Conservation (phyloP, 2,329 filamentous ascomycete species). For the Hypomyces rosellus region DNA sequence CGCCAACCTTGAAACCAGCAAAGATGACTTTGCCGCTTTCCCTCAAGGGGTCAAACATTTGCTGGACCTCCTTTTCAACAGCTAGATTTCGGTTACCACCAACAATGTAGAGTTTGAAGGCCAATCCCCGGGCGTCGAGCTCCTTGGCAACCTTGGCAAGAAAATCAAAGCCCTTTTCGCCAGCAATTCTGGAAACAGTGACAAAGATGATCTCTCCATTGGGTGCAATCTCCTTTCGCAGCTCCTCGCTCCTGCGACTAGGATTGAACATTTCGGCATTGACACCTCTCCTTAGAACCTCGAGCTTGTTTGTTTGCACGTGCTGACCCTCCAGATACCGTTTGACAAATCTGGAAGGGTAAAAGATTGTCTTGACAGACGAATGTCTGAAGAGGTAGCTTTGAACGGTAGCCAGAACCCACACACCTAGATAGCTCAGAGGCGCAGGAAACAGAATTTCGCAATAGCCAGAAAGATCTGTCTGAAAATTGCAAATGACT, state of each 20-base stretch:
- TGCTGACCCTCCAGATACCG: constrained; percentile 53
- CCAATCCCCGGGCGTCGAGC: constrained; percentile 48
- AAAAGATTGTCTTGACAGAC: constrained; percentile 61
- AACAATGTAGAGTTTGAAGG: constrained; percentile 60
- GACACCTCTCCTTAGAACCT: constrained; percentile 58
- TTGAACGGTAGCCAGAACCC: constrained; percentile 56
- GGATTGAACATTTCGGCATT: constrained; percentile 58
- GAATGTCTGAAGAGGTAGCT: constrained; percentile 58
- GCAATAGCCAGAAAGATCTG: constrained; percentile 63
- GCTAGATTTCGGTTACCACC: constrained; percentile 60
- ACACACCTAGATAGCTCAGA: constrained; percentile 55
- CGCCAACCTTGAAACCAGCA: constrained; percentile 57
- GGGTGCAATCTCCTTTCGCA: constrained; percentile 51
- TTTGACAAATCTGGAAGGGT: constrained; percentile 58
- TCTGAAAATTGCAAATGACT: constrained; percentile 65
- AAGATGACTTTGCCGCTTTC: constrained; percentile 54
- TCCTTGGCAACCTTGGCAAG: constrained; percentile 49
- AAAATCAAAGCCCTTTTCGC: constrained; percentile 66
- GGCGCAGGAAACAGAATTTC: constrained; percentile 61
- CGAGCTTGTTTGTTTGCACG: constrained; percentile 50
- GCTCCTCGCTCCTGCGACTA: constrained; percentile 39
- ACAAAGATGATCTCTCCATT: constrained; percentile 59
- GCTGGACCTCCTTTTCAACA: constrained; percentile 55
- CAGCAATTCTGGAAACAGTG: constrained; percentile 60
- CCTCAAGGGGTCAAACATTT: constrained; percentile 48